These are phyloP conservation scores for Raphanus sativus DNA, from an alignment of 345 rosid species.

Conservation along the genomic window DNA sequence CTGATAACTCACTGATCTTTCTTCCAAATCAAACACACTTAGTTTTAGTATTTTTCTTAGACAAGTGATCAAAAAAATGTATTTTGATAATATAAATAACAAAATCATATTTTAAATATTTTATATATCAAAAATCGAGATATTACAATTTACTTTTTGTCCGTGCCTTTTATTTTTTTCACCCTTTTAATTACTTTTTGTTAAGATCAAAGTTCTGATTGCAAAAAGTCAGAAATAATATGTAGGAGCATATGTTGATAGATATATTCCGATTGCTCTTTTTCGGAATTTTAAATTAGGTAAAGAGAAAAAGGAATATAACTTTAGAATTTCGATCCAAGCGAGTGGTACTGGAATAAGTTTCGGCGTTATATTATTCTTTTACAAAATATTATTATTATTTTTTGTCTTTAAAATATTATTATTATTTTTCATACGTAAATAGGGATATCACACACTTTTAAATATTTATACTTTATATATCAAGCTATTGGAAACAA, in stretches of 20 bases:
- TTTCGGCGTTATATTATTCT: not conserved
- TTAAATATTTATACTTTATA: not conserved
- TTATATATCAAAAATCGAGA: too few species aligned
- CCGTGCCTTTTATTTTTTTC: not conserved
- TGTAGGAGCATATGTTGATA: slow-evolving; percentile 30
- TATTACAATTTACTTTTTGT: too few species aligned
- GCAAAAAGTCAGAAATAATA: slow-evolving; percentile 30
- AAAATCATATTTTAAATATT: too few species aligned
- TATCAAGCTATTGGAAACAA: not conserved
- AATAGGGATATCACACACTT: not conserved
- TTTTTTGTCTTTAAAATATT: too few species aligned
- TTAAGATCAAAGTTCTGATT: slow-evolving; percentile 15
- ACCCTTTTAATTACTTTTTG: not conserved
- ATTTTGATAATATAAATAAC: too few species aligned
- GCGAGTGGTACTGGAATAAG: slow-evolving; percentile 38
- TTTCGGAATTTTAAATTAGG: slow-evolving; percentile 18
- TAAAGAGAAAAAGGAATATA: slow-evolving; percentile 31
- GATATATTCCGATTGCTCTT: slow-evolving; percentile 22
- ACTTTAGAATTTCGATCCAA: slow-evolving; percentile 36
- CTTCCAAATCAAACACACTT: too few species aligned
- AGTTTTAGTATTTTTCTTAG: too few species aligned
- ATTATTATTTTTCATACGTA: not conserved
- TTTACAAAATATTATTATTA: slow-evolving; percentile 7
- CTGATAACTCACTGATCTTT: too few species aligned
- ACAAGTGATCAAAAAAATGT: too few species aligned